Conservation (phyloP, 2,329 filamentous ascomycete genomes). For the Cladosporium phlei region DNA sequence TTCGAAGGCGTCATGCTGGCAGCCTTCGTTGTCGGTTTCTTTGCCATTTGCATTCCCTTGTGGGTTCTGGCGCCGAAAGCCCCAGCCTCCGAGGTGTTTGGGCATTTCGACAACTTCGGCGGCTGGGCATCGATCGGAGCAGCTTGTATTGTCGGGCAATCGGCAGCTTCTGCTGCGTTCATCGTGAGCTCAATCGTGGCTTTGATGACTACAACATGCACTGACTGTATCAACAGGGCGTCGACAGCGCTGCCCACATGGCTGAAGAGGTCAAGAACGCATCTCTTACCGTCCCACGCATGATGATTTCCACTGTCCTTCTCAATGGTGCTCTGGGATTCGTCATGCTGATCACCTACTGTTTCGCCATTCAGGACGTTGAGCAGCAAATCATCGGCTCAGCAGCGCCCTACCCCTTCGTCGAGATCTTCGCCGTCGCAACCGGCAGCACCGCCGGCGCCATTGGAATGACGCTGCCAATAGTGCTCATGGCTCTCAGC, state of each 20-base stretch:
- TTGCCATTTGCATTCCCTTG: conserved; percentile 45
- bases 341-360: conserved; percentile 35
- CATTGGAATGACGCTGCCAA: conserved; percentile 22
- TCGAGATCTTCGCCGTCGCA: conserved; percentile 28
- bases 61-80: conserved; percentile 44
- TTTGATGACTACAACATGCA: too few species aligned
- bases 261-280: conserved; percentile 19
- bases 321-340: conserved; percentile 45
- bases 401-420: conserved; percentile 29
- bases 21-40: conserved; percentile 48
- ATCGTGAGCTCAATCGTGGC: too few species aligned
- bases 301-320: conserved; percentile 41
- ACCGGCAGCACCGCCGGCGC: conserved; percentile 17
- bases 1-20: conserved; percentile 45
- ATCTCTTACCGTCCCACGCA: conserved; percentile 38
- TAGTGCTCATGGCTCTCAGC: conserved; percentile 21
- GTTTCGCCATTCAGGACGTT: conserved; percentile 38
- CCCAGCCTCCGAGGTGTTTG: conserved; percentile 44
- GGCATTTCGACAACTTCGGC: conserved; percentile 35
- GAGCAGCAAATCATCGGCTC: conserved; percentile 18
- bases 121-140: conserved; percentile 40
- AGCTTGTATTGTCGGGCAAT: conserved; percentile 35
- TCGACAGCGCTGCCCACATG: not conserved
- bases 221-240: too few species aligned
- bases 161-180: conserved; percentile 18